phyloP scores from a whole-genome alignment of 805 yeast species.

The Pichia deserticola region DNA sequence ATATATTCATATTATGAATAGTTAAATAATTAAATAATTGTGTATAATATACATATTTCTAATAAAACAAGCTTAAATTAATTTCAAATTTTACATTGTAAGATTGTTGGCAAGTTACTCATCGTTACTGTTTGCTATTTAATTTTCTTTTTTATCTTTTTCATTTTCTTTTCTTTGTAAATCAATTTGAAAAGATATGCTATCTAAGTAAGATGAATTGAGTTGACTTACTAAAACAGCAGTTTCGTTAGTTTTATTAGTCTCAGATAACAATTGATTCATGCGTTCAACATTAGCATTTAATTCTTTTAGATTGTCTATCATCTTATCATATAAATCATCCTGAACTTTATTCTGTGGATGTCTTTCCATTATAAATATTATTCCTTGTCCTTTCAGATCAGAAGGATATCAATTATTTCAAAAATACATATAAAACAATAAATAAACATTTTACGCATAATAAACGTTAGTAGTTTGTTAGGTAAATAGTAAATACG shows the following conservation, averaged over 20 bases:
- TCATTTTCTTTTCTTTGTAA: background rate
- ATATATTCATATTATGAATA: too few species aligned
- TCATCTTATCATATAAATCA: conserved; percentile 68
- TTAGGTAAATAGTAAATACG: too few species aligned
- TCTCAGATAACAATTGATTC: conserved; percentile 52
- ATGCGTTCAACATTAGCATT: conserved; percentile 63
- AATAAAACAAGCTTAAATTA: too few species aligned
- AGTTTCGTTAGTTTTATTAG: conserved; percentile 60
- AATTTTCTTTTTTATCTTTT: background rate
- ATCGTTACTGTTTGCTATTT: too few species aligned
- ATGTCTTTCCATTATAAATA: conserved; percentile 33
- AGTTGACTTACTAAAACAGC: conserved; percentile 65
- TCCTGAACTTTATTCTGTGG: conserved; percentile 81
- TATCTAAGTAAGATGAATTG: conserved; percentile 1
- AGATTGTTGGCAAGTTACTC: too few species aligned
- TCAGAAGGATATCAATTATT: too few species aligned
- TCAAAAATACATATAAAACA: too few species aligned
- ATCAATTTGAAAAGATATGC: conserved; percentile 7
- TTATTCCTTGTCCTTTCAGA: background rate
- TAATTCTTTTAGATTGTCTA: conserved; percentile 65
- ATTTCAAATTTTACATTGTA: too few species aligned
- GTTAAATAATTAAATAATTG: background rate
- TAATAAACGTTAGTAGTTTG: too few species aligned
- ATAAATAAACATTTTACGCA: too few species aligned
- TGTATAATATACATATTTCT: background rate